Evolutionary conservation across 2,329 filamentous ascomycete genomes (phyloP).

Genomic region (Penicillium griseofulvum): DNA sequence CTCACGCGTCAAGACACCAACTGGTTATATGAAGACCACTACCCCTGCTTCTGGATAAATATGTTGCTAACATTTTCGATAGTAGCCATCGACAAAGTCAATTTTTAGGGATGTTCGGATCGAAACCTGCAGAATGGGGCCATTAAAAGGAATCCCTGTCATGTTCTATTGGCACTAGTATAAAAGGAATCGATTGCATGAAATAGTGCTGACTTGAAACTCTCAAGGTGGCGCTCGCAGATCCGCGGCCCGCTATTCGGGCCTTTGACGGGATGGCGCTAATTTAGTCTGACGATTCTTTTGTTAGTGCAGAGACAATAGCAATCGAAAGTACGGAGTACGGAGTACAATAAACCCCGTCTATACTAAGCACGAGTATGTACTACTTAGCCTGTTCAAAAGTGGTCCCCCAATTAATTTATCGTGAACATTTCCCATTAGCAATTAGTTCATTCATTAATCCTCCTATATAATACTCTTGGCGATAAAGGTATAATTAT

Average conservation of each 20-base stretch:
- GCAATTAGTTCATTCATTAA: too few species aligned
- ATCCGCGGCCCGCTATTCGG: not conserved
- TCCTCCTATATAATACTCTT: too few species aligned
- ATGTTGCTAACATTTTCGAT: not conserved
- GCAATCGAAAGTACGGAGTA: not conserved
- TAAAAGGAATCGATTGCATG: not conserved
- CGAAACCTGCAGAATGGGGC: not conserved
- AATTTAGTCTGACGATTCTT: not conserved
- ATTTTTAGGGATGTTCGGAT: not conserved
- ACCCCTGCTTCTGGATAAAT: too few species aligned
- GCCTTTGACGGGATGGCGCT: not conserved
- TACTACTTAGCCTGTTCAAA: too few species aligned
- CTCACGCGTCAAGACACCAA: not conserved
- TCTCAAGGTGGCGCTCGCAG: not conserved
- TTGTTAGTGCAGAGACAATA: not conserved
- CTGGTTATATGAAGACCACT: not conserved
- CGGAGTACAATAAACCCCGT: too few species aligned
- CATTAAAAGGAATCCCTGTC: too few species aligned
- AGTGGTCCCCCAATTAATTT: too few species aligned
- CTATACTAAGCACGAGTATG: too few species aligned
- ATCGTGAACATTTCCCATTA: too few species aligned
- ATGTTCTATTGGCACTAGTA: not conserved
- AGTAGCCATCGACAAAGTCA: too few species aligned
- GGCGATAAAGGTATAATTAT: too few species aligned
- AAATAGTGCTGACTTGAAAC: not conserved